Base-by-base conservation (phyloP, 2,329 filamentous ascomycete genomes). In the Fusarium sp. region DNA sequence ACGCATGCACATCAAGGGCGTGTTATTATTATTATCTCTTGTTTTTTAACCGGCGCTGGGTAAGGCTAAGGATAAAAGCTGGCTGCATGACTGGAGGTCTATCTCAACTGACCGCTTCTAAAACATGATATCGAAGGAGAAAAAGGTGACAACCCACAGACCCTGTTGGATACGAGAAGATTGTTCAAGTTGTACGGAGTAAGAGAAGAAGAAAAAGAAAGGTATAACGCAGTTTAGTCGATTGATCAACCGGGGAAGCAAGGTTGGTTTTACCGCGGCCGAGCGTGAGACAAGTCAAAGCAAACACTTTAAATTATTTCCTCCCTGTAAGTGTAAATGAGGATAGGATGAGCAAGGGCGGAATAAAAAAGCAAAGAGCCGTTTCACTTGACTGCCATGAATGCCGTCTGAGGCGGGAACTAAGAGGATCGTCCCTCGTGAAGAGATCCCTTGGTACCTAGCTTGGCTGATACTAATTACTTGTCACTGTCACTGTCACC, bases 101-200 rank as follows among this genome's bases (percentile, higher is more conserved):
- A 62, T 46, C 48, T 26, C 30, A 55, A 45, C 56, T 69, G 66
- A 68, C 66, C 65, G 66, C 66, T 56, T 54, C 52, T 62, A 35
- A 43, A 48, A 41, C 43, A 43, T 40, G 56, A 67, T 67, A 67
- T 54, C 51, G 48, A 19, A 39, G 48, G 28, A 30, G 10, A 30
- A 37, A 7, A 35, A 51, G 50, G 22, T 68, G 61, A 68, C 33
- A 67, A 39, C 66, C 67, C 65, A 69, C 45, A 66, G 53, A 62
- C 40, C 33, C 7, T 32, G n/a, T 54, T 33, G 20, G n/a, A 55
- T 30, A 57, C 59, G 49, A 40, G 33, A 61, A 26, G 33, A 46
- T 4, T 37, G 49, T 8, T 47, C 28, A 30, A 10, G 28, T 30
- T 30, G 28, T 30, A 20, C 20, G 20, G 20, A 20, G 20, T 20